Evolutionary conservation across 768 basidiomycete genomes (phyloP).

Genomic region (Mycena albidolilacea): DNA sequence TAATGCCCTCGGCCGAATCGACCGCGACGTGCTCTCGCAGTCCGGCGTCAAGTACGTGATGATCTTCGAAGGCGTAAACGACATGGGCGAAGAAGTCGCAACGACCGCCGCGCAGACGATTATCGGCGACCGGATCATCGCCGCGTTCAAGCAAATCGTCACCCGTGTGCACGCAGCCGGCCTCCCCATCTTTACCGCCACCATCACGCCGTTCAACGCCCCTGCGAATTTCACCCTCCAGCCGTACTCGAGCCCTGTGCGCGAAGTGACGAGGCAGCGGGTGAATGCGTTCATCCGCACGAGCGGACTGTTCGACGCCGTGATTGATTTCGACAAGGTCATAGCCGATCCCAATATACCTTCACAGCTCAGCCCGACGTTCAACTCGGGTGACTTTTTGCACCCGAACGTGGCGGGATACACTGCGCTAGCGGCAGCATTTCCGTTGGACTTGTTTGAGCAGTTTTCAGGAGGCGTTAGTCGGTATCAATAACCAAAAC

Average conservation of each 20-base stretch:
- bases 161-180: constrained; percentile 57
- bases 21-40: constrained; percentile 66
- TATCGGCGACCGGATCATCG: constrained; percentile 58
- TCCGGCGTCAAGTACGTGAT: constrained; percentile 62
- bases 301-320: constrained; percentile 60
- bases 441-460: constrained; percentile 58
- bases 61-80: constrained; percentile 71
- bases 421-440: constrained; percentile 56
- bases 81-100: constrained; percentile 60
- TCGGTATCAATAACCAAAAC: constrained; percentile 8
- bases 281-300: constrained; percentile 61
- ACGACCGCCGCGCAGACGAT: constrained; percentile 52
- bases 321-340: constrained; percentile 64
- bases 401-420: constrained; percentile 66
- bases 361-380: constrained; percentile 53
- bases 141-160: constrained; percentile 62
- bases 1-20: constrained; percentile 62
- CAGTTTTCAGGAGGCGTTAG: constrained; percentile 46
- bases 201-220: constrained; percentile 65
- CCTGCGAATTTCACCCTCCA: constrained; percentile 50
- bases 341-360: constrained; percentile 60
- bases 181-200: constrained; percentile 63
- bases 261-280: constrained; percentile 58
- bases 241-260: constrained; percentile 55
- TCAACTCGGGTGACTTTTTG: constrained; percentile 62